Base-by-base conservation (phyloP, 2,329 filamentous ascomycete species). In the Parascedosporium putredinis region DNA sequence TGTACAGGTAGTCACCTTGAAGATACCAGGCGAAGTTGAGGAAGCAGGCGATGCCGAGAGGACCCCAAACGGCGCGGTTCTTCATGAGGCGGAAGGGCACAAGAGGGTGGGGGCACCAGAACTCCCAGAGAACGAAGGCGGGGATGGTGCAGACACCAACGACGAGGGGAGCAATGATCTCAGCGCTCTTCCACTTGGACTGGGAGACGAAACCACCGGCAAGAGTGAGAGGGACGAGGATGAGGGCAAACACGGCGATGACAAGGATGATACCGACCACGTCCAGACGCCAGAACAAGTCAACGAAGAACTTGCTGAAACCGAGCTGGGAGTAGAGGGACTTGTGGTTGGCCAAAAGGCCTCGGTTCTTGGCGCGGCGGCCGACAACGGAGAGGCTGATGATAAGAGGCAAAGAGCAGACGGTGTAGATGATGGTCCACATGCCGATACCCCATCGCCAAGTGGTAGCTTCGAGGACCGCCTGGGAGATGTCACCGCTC, bases 361-460 rank as follows among this genome's bases (percentile, higher is more conserved):
- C 76, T n/a, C 64, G 57, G 52, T 67, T 72, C 56, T 69, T 73
- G 10, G 78, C 79, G 18, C 78, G 74, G 14, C 64, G 69, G 9
- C 69, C 66, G 12, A 79, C 73, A 34, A 76, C 57, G 47, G 64
- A 61, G 0, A 84, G 67, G 5, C 72, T 72, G 34, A 70, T 54
- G 57, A 83, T 66, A 45, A 83, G 68, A 2, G 80, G 79, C 8
- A 81, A 55, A 3, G 75, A 65, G 59, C 74, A 78, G 20, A 76
- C 70, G 3, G 79, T 72, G 60, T 78, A 83, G 52, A 83, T 80
- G 60, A 83, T 78, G 53, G 67, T 69, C 68, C 75, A 84, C 78
- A 83, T 83, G 56, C 78, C 79, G 27, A 80, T 71, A 27, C 79
- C 80, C 79, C 79, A 83, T 52, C 70, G 63, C 80, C 81, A 84